phyloP scores from a whole-genome alignment of 805 yeast species.

The Saccharomycopsis malanga region DNA sequence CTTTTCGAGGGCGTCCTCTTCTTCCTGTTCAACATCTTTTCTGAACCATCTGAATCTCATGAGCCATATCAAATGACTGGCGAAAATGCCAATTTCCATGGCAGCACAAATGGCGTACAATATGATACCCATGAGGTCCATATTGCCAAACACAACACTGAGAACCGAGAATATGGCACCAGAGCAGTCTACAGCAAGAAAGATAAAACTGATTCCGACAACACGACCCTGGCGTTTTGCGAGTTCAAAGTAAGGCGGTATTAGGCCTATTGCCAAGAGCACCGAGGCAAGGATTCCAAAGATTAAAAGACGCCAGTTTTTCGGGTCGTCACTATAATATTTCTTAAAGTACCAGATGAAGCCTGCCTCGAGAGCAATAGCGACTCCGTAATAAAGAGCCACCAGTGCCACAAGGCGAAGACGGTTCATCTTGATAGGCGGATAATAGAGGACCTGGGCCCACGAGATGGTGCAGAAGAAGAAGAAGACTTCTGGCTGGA shows the following conservation, averaged over 20 bases:
- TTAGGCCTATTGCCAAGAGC: conserved; percentile 63
- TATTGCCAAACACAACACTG: conserved; percentile 50
- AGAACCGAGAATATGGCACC: conserved; percentile 79
- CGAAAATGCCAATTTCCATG: conserved; percentile 71
- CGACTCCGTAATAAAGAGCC: conserved; percentile 33
- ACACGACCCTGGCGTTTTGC: conserved; percentile 76
- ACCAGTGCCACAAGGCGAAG: conserved; percentile 33
- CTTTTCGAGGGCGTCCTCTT: background rate
- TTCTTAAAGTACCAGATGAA: conserved; percentile 61
- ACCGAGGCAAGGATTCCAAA: conserved; percentile 79
- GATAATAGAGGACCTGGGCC: conserved; percentile 63
- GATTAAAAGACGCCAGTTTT: conserved; percentile 71
- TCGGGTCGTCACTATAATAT: conserved; percentile 34
- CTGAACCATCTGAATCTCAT: conserved; percentile 33
- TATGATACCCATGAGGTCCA: conserved; percentile 76
- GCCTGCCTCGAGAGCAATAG: conserved; percentile 61
- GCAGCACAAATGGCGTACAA: conserved; percentile 67
- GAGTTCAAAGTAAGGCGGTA: conserved; percentile 87
- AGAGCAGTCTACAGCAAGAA: conserved; percentile 62
- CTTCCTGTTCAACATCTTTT: background rate
- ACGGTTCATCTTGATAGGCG: conserved; percentile 46
- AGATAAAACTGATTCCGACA: conserved; percentile 81
- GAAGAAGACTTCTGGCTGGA: conserved; percentile 85
- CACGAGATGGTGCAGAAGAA: conserved; percentile 60
- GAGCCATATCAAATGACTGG: conserved; percentile 67